These are phyloP conservation scores for Penicillium polonicum DNA, from an alignment of 2,329 filamentous ascomycete genomes.

Conservation along the genomic window DNA sequence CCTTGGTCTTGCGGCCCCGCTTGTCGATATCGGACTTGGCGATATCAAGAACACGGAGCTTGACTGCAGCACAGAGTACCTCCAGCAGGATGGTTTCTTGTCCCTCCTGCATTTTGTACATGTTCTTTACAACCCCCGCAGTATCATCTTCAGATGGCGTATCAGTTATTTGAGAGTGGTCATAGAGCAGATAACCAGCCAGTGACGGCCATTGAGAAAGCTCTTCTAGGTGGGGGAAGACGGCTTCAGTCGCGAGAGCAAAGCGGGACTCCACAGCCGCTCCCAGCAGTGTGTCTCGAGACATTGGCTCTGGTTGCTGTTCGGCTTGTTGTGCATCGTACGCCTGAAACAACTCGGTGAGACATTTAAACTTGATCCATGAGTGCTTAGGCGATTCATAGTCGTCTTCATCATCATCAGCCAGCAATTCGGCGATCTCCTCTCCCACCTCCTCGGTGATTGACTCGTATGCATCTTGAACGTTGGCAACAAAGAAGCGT, in stretches of 20 bases:
- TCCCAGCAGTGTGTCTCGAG: slow-evolving; percentile 53
- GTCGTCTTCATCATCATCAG: slow-evolving; percentile 68
- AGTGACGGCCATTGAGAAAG: slow-evolving; percentile 84
- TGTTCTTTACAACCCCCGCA: slow-evolving; percentile 65
- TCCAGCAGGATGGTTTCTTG: slow-evolving; percentile 87
- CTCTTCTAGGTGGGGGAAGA: slow-evolving; percentile 79
- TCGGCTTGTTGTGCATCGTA: slow-evolving; percentile 68
- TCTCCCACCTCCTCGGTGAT: slow-evolving; percentile 84
- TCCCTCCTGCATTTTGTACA: slow-evolving; percentile 68
- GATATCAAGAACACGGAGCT: slow-evolving; percentile 65
- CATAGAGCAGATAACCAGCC: slow-evolving; percentile 86
- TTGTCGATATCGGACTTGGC: slow-evolving; percentile 61
- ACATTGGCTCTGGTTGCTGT: slow-evolving; percentile 26
- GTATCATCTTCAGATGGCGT: slow-evolving; percentile 56
- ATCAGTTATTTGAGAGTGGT: slow-evolving; percentile 70
- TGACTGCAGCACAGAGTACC: slow-evolving; percentile 79
- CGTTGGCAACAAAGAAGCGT: slow-evolving; percentile 83
- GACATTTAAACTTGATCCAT: slow-evolving; percentile 90
- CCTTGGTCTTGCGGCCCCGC: slow-evolving; percentile 57
- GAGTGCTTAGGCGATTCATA: slow-evolving; percentile 72
- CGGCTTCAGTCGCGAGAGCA: slow-evolving; percentile 77
- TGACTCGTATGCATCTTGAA: slow-evolving; percentile 75
- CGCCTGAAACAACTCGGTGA: slow-evolving; percentile 76
- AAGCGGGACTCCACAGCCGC: slow-evolving; percentile 74
- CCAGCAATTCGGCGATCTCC: slow-evolving; percentile 71